Conservation (phyloP, 2,329 filamentous ascomycete genomes). For the Hypocrella siamensis region DNA sequence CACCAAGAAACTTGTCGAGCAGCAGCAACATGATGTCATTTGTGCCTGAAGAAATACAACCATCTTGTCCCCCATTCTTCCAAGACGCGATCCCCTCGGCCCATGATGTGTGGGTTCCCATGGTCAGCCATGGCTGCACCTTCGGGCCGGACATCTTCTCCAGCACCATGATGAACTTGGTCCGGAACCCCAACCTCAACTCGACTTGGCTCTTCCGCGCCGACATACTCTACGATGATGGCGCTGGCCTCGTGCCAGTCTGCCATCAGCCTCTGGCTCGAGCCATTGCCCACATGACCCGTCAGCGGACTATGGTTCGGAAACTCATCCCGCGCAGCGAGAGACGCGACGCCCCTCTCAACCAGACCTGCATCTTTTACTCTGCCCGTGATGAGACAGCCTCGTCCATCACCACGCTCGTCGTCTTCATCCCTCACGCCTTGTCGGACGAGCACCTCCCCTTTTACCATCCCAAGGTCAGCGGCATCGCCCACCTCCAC, state of each 20-base stretch:
- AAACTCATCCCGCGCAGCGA: conserved; percentile 71
- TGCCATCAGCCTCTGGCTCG: conserved; percentile 3
- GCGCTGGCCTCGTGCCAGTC: conserved; percentile 1
- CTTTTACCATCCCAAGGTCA: conserved; percentile 75
- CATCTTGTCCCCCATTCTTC: conserved; percentile 12
- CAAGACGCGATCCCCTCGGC: conserved; percentile 9
- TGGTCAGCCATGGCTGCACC: conserved; percentile 39
- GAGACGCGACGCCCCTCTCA: conserved; percentile 54
- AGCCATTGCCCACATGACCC: conserved; percentile 12
- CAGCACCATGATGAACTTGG: conserved; percentile 55
- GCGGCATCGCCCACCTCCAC: conserved; percentile 61
- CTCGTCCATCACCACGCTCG: conserved; percentile 13
- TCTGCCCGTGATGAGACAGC: conserved; percentile 11
- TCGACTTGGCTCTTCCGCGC: conserved; percentile 65
- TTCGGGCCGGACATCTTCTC: conserved; percentile 50
- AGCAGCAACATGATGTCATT: conserved; percentile 9
- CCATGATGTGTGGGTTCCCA: conserved; percentile 30
- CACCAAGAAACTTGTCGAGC: no score
- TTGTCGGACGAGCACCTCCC: conserved; percentile 48
- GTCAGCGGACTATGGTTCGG: conserved; percentile 54
- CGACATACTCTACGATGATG: conserved; percentile 43
- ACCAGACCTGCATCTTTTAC: conserved; percentile 75
- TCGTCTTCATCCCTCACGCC: conserved; percentile 68
- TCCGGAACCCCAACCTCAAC: conserved; percentile 68
- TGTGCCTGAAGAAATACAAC: conserved; percentile 13